phyloP scores from a whole-genome alignment of 768 basidiomycete genomes.

The Pseudohyphozyma bogoriensis region DNA sequence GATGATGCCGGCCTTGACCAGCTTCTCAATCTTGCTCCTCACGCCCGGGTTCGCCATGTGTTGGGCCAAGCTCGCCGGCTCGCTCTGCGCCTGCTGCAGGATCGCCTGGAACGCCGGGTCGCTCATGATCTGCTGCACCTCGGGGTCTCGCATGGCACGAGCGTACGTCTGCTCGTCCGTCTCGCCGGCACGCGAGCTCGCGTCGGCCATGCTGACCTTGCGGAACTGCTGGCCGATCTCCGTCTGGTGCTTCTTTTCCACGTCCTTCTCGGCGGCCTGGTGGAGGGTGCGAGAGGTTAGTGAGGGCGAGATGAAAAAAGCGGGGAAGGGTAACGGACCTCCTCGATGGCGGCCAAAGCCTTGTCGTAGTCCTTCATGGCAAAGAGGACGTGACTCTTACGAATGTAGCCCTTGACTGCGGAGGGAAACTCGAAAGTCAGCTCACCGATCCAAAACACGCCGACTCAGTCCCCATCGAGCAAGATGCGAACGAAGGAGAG shows the following conservation, averaged over 20 bases:
- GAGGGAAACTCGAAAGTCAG: not conserved
- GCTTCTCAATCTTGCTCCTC: constrained; percentile 54
- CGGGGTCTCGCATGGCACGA: constrained; percentile 95
- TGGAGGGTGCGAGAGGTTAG: not conserved
- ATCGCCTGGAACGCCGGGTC: constrained; percentile 93
- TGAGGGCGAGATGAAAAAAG: not conserved
- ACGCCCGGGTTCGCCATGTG: constrained; percentile 74
- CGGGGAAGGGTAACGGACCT: constrained; percentile 32
- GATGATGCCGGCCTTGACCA: constrained; percentile 86
- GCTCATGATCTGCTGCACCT: constrained; percentile 60
- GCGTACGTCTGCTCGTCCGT: constrained; percentile 84
- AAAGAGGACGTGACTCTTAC: constrained; percentile 73
- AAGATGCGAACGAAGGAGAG: not conserved
- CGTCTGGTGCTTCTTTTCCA: constrained; percentile 64
- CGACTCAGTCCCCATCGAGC: not conserved
- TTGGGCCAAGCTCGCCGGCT: constrained; percentile 81
- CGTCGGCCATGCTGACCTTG: constrained; percentile 72
- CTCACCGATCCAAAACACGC: not conserved
- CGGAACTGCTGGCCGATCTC: constrained; percentile 73
- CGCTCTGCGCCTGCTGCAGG: constrained; percentile 80
- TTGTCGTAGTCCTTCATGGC: constrained; percentile 86
- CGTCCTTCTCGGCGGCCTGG: constrained; percentile 61
- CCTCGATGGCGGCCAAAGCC: constrained; percentile 72
- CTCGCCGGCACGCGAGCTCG: constrained; percentile 67
- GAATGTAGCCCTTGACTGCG: constrained; percentile 85